These are phyloP conservation scores for Microbotryum saponariae DNA, from an alignment of 1,284 basidiomycete genomes.

Conservation along the genomic window DNA sequence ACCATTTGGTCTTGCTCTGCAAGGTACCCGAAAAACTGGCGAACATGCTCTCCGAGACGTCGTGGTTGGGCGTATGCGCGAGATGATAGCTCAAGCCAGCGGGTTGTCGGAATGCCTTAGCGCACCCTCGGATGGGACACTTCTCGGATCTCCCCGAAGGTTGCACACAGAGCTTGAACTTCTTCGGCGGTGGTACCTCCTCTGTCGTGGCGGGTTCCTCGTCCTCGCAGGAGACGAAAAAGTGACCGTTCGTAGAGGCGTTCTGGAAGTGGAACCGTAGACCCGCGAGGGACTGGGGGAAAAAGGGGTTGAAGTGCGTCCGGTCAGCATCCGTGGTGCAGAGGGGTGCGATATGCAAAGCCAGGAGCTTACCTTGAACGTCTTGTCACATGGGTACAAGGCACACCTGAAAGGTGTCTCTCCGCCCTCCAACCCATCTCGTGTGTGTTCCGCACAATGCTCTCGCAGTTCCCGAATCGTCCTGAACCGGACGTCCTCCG, in stretches of 20 bases:
- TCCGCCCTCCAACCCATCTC: background rate
- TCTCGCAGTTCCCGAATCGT: conserved; percentile 31
- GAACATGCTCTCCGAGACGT: conserved; percentile 21
- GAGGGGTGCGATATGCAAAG: background rate
- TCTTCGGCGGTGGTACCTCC: conserved; percentile 26
- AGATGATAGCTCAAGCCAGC: conserved; percentile 32
- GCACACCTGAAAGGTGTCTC: conserved; percentile 32
- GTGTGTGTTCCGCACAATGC: conserved; percentile 16
- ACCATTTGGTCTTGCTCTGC: conserved; percentile 30
- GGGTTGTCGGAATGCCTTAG: conserved; percentile 31
- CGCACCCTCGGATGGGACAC: conserved; percentile 28
- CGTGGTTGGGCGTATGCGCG: conserved; percentile 28
- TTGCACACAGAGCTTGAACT: conserved; percentile 27
- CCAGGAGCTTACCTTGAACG: conserved; percentile 25
- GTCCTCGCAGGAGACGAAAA: conserved; percentile 25
- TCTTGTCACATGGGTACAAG: conserved; percentile 32
- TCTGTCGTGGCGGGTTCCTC: conserved; percentile 21
- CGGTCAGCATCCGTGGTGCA: background rate
- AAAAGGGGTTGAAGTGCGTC: conserved; percentile 4
- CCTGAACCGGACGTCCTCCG: conserved; percentile 9
- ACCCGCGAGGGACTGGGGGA: conserved; percentile 35
- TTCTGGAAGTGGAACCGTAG: conserved; percentile 35
- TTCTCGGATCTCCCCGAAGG: conserved; percentile 15
- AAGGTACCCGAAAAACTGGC: conserved; percentile 21
- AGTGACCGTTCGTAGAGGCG: conserved; percentile 36